Base-by-base conservation (phyloP, 1,284 basidiomycete species). In the Neonothopanus nambi region DNA sequence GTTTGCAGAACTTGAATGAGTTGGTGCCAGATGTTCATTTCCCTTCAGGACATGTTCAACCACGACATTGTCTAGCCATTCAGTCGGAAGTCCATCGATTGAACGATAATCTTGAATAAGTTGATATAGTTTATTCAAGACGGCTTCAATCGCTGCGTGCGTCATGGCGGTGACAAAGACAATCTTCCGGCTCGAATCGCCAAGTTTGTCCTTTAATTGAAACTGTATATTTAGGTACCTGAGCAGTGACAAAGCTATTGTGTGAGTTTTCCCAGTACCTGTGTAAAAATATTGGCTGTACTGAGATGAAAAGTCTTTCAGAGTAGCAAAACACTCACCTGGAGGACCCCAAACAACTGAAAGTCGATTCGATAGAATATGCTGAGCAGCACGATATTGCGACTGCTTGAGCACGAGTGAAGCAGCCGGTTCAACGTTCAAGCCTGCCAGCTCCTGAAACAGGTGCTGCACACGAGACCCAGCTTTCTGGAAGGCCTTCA, bases 221-320 rank as follows among this genome's bases (percentile, higher is more conserved):
- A 64, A 59, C 44, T 75, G 68, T 0, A 72, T 67, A 48, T 78
- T 73, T 6, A 78, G 62, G 24, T 79, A 64, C 33, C 77, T 71
- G 7, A 79, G 59, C 9, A 79, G 62, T 3, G 76, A 76, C 2
- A 78, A 58, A 2, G 77, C 72, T 24, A 79, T 70, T 0, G 77
- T 80, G 54, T 80, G 74, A 5, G 77, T 80, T 61, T 80, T 80
- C 5, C 78, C 78, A 5, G 77, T 78, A 2, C 77, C 77, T 74
- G 51, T 13, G 3, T 24, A 39, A 37, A 12, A 18, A 21, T 21
- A 35, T 40, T 49, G 43, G 30, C 3, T 37, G n/a, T n/a, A 33
- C 4, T 11, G 2, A 9, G 30, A 33, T 33, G 9, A 9, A 5
- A 11, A 11, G 2, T 9, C 13, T 3, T 33, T 33, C 13, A 33